These are phyloP conservation scores for Sporobolomyces pararoseus DNA, from an alignment of 768 basidiomycete genomes.

Conservation along the genomic window DNA sequence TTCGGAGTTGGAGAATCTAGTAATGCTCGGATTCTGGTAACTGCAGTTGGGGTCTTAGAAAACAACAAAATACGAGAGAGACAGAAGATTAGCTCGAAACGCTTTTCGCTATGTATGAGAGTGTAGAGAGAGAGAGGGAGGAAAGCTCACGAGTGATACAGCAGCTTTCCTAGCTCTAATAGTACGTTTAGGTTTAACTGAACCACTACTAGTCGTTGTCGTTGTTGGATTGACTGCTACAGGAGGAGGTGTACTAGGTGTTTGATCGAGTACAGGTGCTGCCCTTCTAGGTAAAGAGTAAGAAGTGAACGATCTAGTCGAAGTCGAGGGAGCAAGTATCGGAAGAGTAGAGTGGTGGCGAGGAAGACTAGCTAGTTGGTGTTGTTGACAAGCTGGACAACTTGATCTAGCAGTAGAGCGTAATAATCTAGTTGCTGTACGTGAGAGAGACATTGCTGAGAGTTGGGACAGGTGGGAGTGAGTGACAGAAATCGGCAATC, in stretches of 20 bases:
- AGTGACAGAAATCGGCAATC: background rate
- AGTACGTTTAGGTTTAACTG: conserved; percentile 4
- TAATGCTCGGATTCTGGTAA: conserved; percentile 67
- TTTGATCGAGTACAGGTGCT: conserved; percentile 20
- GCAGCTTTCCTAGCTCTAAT: conserved; percentile 72
- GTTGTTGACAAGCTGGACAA: background rate
- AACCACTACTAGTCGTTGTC: background rate
- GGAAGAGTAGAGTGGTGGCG: conserved; percentile 6
- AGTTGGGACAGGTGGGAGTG: background rate
- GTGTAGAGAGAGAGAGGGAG: background rate
- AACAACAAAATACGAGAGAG: too few relatives aligned
- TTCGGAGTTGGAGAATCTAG: conserved; percentile 70
- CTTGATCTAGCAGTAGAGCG: conserved; percentile 10
- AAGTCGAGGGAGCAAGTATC: background rate
- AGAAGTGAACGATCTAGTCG: conserved; percentile 4
- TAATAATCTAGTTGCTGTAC: background rate
- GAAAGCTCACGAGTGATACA: conserved; percentile 59
- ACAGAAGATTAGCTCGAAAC: too few relatives aligned
- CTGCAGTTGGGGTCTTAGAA: conserved; percentile 70
- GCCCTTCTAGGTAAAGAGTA: background rate
- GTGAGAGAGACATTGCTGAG: conserved; percentile 14
- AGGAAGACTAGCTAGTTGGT: background rate
- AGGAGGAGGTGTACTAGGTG: background rate
- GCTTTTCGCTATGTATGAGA: background rate
- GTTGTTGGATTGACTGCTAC: background rate